phyloP scores from a whole-genome alignment of 176 grass and related monocot genomes.

The Saccharum spontaneum region DNA sequence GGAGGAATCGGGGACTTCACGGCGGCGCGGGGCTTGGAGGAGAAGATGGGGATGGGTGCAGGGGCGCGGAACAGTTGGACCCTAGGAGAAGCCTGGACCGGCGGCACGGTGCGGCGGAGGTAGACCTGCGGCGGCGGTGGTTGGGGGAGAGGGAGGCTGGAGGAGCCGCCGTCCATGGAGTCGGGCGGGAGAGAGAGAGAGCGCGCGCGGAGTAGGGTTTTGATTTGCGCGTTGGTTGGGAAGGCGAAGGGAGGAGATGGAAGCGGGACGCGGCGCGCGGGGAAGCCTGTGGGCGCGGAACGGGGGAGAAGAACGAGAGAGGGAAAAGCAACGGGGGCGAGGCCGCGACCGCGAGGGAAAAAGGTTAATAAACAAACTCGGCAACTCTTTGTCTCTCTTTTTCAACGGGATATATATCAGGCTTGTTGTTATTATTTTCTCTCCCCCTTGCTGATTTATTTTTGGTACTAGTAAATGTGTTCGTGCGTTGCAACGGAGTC shows the following conservation, averaged over 20 bases:
- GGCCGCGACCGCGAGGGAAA: not conserved
- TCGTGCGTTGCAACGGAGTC: too few species aligned
- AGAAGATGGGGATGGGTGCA: constrained; percentile 39
- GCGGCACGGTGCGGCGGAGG: constrained; percentile 47
- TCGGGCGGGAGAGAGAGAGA: not conserved
- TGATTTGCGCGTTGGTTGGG: not conserved
- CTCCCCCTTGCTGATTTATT: not conserved
- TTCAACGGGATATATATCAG: not conserved
- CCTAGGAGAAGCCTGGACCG: constrained; percentile 13
- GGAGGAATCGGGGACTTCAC: constrained; percentile 12
- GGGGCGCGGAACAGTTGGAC: constrained; percentile 37
- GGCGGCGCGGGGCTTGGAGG: constrained; percentile 7
- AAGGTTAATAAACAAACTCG: not conserved
- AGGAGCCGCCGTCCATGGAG: constrained; percentile 49
- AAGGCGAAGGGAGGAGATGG: too few species aligned
- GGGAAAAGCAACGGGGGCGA: constrained; percentile 3
- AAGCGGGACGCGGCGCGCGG: too few species aligned
- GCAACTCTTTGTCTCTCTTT: not conserved
- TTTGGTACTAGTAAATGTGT: too few species aligned
- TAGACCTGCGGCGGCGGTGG: constrained; percentile 33
- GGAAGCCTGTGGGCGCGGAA: constrained; percentile 4
- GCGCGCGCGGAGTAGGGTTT: constrained; percentile 23
- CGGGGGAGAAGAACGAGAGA: not conserved
- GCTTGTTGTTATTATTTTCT: too few species aligned
- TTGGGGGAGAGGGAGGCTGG: constrained; percentile 30